phyloP scores from a whole-genome alignment of 768 basidiomycete species.

The Pleurotus sapidus region DNA sequence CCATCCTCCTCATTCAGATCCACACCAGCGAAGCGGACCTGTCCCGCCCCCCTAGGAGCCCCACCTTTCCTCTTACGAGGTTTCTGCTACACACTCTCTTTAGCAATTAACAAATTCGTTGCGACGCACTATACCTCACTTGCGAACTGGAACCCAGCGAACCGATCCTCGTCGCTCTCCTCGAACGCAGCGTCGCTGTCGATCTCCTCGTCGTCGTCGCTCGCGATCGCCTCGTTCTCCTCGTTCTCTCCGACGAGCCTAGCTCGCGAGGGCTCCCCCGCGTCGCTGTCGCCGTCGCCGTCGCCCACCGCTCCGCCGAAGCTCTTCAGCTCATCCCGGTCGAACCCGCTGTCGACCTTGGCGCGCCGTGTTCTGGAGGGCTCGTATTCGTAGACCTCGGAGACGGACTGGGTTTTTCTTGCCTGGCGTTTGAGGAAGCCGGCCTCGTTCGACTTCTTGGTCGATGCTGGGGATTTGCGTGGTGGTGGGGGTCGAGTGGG shows the following conservation, averaged over 20 bases:
- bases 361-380: not conserved
- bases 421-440: slow-evolving; percentile 1
- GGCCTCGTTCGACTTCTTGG: slow-evolving; percentile 1
- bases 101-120: slow-evolving; percentile 7
- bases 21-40: slow-evolving; percentile 50
- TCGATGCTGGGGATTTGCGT: not conserved
- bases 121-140: slow-evolving; percentile 31
- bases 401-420: not conserved
- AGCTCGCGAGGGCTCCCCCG: slow-evolving; percentile 18
- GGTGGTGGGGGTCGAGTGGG: too few relatives aligned
- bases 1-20: slow-evolving; percentile 33
- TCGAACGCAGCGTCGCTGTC: slow-evolving; percentile 85
- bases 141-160: slow-evolving; percentile 53
- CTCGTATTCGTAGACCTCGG: slow-evolving; percentile 4
- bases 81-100: not conserved
- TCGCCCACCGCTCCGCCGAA: not conserved
- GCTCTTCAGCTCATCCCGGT: not conserved
- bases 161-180: slow-evolving; percentile 77
- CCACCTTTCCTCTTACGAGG: slow-evolving; percentile 22
- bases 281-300: not conserved
- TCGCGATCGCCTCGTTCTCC: slow-evolving; percentile 53
- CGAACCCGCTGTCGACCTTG: not conserved
- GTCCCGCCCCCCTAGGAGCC: slow-evolving; percentile 16
- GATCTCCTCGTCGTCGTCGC: slow-evolving; percentile 81
- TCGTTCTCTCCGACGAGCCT: slow-evolving; percentile 51